Conservation (phyloP, 192 early-diverging fungal species). For the Fimicolochytrium jonesii region DNA sequence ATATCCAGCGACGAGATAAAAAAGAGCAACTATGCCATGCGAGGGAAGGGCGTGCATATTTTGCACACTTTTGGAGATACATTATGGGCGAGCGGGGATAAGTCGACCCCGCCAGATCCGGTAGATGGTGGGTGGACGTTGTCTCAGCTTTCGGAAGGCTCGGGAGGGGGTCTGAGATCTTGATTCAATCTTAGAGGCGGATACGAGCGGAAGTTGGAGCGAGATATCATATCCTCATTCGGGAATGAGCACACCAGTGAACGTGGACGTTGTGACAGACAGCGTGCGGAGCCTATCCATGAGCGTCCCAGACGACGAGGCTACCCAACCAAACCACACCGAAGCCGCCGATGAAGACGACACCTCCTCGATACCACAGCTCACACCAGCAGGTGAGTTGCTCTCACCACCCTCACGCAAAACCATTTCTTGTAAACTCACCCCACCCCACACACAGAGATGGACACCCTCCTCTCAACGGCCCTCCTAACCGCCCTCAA, state of each 20-base stretch:
- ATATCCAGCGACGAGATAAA: constrained; percentile 48
- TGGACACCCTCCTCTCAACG: constrained; percentile 68
- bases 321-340: neutral
- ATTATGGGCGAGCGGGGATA: constrained; percentile 56
- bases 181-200: neutral
- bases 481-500: constrained; percentile 69
- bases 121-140: too few species aligned
- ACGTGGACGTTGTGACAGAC: too few species aligned
- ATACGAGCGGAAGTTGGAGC: constrained; percentile 11
- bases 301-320: too few species aligned
- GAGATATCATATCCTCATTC: constrained; percentile 4
- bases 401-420: too few species aligned
- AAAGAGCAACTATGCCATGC: constrained; percentile 46
- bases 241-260: neutral
- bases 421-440: too few species aligned
- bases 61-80: constrained; percentile 72
- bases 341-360: neutral
- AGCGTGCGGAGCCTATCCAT: too few species aligned
- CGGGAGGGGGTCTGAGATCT: too few species aligned
- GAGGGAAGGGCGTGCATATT: constrained; percentile 78
- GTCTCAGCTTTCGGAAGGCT: too few species aligned
- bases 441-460: constrained; percentile 45
- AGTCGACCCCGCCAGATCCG: constrained; percentile 21
- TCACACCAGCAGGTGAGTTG: too few species aligned
- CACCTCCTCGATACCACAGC: neutral